Evolutionary conservation across 371 early-diverging fungal species (phyloP).

Genomic region (Mycotypha africana): DNA sequence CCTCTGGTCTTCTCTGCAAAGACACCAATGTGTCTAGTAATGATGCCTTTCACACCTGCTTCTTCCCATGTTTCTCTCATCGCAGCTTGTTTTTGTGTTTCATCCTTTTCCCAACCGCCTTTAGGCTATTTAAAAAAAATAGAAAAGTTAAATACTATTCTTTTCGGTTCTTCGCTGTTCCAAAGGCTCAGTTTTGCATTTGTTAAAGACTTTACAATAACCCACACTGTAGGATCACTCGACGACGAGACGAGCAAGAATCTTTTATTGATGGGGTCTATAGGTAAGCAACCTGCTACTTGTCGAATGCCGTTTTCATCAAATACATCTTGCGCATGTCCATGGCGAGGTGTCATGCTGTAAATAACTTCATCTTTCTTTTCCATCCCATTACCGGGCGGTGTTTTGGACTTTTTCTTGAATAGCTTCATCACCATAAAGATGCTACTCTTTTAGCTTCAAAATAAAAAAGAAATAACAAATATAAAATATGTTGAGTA

Average conservation of each 20-base stretch:
- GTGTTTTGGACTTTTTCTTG: too few relatives aligned
- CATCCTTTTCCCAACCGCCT: slow-evolving; percentile 59
- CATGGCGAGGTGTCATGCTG: slow-evolving; percentile 23
- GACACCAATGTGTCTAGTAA: slow-evolving; percentile 40
- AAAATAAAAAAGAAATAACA: too few relatives aligned
- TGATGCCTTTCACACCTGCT: slow-evolving; percentile 47
- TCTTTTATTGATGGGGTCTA: slow-evolving; percentile 36
- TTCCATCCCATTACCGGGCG: not conserved
- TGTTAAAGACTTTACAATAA: slow-evolving; percentile 25
- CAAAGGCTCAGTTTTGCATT: not conserved
- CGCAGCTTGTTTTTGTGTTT: slow-evolving; percentile 52
- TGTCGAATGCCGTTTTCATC: slow-evolving; percentile 26
- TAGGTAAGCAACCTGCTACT: slow-evolving; percentile 53
- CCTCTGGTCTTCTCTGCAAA: slow-evolving; percentile 38
- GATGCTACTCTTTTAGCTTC: too few relatives aligned
- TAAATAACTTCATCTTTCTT: slow-evolving; percentile 5
- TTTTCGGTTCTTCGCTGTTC: not conserved
- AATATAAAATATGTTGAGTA: too few relatives aligned
- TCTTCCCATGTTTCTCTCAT: slow-evolving; percentile 57
- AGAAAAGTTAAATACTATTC: not conserved
- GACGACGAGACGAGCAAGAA: slow-evolving; percentile 42
- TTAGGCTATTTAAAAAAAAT: slow-evolving; percentile 35
- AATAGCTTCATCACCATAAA: too few relatives aligned
- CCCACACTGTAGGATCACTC: slow-evolving; percentile 41
- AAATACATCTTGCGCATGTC: slow-evolving; percentile 28